These are phyloP conservation scores for Colletotrichum somersetense DNA, from an alignment of 2,329 filamentous ascomycete genomes.

Conservation along the genomic window DNA sequence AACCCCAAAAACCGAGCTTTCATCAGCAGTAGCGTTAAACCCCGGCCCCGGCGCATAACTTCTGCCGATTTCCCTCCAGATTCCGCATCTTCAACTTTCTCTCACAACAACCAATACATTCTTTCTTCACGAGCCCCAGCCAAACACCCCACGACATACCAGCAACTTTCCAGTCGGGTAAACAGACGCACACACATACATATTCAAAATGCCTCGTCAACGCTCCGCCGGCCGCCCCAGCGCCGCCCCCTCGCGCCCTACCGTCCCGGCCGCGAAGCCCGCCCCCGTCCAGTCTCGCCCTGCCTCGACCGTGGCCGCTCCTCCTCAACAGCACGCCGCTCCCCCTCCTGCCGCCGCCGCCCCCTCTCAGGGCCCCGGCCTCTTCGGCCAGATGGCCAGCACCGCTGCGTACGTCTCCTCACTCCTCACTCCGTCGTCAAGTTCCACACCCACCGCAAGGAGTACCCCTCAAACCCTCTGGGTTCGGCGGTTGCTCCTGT, in stretches of 20 bases:
- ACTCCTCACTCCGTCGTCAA: not conserved
- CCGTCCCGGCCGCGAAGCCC: conserved; percentile 69
- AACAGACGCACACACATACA: not conserved
- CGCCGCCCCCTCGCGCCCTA: conserved; percentile 73
- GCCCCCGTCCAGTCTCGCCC: conserved; percentile 75
- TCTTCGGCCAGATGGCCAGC: conserved; percentile 97
- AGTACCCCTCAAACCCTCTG: not conserved
- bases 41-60: conserved; percentile 34
- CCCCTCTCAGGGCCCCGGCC: conserved; percentile 78
- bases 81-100: conserved; percentile 47
- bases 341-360: conserved; percentile 57
- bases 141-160: not conserved
- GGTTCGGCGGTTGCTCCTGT: not conserved
- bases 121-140: not conserved
- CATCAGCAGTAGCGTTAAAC: conserved; percentile 13
- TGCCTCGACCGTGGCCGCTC: conserved; percentile 75
- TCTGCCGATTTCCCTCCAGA: conserved; percentile 41
- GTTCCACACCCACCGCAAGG: not conserved
- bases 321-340: conserved; percentile 56
- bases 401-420: conserved; percentile 87
- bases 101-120: conserved; percentile 32
- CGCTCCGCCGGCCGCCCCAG: conserved; percentile 70
- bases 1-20: conserved; percentile 33
- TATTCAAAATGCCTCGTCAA: conserved; percentile 79
- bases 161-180: conserved; percentile 17